Conservation (phyloP, 1,284 basidiomycete species). For the Pseudozyma hubeiensis region DNA sequence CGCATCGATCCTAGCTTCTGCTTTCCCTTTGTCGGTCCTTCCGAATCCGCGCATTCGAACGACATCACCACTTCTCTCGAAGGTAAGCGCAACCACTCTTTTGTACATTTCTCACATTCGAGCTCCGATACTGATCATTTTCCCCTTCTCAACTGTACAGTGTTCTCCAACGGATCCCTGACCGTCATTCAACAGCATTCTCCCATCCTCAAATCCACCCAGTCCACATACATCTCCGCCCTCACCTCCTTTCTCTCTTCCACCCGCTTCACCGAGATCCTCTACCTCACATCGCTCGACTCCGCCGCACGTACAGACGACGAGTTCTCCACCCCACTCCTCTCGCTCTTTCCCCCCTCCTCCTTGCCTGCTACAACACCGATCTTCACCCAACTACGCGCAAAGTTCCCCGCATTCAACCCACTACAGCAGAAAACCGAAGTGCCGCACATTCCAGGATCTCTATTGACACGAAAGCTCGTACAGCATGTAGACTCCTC, state of each 20-base stretch:
- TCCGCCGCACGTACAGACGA: constrained; percentile 52
- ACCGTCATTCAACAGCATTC: constrained; percentile 60
- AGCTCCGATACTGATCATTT: not conserved
- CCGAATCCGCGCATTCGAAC: constrained; percentile 14
- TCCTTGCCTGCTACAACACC: constrained; percentile 14
- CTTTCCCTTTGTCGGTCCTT: constrained; percentile 57
- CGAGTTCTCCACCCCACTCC: constrained; percentile 42
- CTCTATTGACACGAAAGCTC: constrained; percentile 33
- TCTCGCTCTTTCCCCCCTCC: constrained; percentile 27
- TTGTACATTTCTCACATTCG: not conserved
- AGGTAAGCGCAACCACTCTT: constrained; percentile 10
- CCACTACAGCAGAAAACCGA: not conserved
- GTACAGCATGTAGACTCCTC: constrained; percentile 8
- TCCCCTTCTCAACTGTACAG: constrained; percentile 5
- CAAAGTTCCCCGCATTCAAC: constrained; percentile 8
- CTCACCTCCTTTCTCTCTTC: constrained; percentile 24
- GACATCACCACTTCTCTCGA: constrained; percentile 33
- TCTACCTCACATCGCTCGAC: constrained; percentile 51
- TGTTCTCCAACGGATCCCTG: constrained; percentile 35
- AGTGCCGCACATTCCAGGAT: constrained; percentile 51
- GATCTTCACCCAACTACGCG: not conserved
- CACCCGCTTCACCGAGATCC: constrained; percentile 1
- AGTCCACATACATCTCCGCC: constrained; percentile 17
- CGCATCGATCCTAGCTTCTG: constrained; percentile 49
- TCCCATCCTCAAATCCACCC: constrained; percentile 51